Percentiles rank a stretch among this genome's conserved stretches.
phyloP scores from a whole-genome alignment of 2,329 filamentous ascomycete species.

The Xylariaceae sp. region DNA sequence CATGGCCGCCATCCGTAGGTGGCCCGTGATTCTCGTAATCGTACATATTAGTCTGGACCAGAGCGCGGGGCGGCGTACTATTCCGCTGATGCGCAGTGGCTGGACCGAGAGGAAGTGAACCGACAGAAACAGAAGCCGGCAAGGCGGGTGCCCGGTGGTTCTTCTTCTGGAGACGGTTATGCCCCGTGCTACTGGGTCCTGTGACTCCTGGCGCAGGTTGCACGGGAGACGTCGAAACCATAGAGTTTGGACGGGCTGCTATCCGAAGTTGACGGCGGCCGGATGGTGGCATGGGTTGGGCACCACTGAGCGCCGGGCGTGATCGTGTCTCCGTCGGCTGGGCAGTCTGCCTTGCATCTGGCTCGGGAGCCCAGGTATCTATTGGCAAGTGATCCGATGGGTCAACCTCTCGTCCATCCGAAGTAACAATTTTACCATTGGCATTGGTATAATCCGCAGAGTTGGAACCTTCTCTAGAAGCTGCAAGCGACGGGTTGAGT shows the following conservation, averaged over 20 bases:
- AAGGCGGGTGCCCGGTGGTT: slow-evolving; percentile 40
- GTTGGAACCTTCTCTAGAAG: slow-evolving; percentile 30
- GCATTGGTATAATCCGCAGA: slow-evolving; percentile 44
- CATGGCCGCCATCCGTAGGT: slow-evolving; percentile 30
- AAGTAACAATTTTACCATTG: slow-evolving; percentile 65
- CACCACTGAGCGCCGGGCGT: slow-evolving; percentile 46
- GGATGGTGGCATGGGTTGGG: slow-evolving; percentile 46
- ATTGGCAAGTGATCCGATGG: slow-evolving; percentile 75
- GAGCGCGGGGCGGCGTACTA: slow-evolving; percentile 40
- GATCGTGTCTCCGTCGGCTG: slow-evolving; percentile 29
- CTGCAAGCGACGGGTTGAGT: slow-evolving; percentile 55
- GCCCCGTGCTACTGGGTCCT: slow-evolving; percentile 37
- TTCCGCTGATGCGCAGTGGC: slow-evolving; percentile 48
- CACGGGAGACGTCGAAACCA: slow-evolving; percentile 32
- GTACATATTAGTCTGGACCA: slow-evolving; percentile 45
- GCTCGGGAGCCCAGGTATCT: slow-evolving; percentile 72
- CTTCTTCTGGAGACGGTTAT: slow-evolving; percentile 63
- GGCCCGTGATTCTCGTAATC: slow-evolving; percentile 51
- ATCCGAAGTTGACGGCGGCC: slow-evolving; percentile 49
- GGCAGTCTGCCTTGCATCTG: slow-evolving; percentile 52
- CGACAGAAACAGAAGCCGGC: slow-evolving; percentile 35
- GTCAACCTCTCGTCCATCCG: slow-evolving; percentile 71
- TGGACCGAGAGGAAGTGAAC: slow-evolving; percentile 47
- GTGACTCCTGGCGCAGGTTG: slow-evolving; percentile 31
- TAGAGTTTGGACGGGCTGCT: slow-evolving; percentile 45